Percentiles rank a stretch among this genome's conserved stretches.
Conservation (phyloP, 139 green algal species). For the Coccomyxa sp. region DNA sequence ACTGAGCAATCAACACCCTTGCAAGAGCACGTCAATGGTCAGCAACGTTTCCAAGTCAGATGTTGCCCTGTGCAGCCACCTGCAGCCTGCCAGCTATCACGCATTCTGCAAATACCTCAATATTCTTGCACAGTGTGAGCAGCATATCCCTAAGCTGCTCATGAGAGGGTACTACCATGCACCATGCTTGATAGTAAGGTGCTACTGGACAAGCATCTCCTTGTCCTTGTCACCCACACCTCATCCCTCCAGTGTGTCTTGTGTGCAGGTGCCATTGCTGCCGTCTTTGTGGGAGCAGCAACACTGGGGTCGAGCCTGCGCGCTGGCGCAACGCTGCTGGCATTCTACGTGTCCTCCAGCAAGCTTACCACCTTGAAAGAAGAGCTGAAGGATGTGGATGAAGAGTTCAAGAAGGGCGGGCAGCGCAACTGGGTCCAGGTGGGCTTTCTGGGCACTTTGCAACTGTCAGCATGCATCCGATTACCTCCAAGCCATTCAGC, state of each 20-base stretch:
- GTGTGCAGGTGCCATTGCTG: conserved; percentile 45
- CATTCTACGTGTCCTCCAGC: conserved; percentile 73
- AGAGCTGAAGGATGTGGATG: conserved; percentile 67
- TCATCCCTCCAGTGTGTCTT: not conserved
- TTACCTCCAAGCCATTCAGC: too few species aligned
- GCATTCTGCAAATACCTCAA: too few species aligned
- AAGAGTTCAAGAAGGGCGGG: conserved; percentile 65
- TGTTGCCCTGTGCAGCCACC: not conserved
- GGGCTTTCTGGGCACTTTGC: not conserved
- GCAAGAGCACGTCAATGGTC: too few species aligned
- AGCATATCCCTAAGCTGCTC: not conserved
- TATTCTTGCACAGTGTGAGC: not conserved
- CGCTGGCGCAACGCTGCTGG: conserved; percentile 65
- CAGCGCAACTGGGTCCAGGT: conserved; percentile 82
- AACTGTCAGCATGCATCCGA: too few species aligned
- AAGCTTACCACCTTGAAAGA: conserved; percentile 76
- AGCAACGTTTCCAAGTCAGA: conserved; percentile 24
- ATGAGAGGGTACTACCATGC: not conserved
- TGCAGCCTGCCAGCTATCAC: not conserved
- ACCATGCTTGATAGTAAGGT: not conserved
- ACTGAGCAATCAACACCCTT: not conserved
- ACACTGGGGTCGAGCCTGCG: conserved; percentile 59
- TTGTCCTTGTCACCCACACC: too few species aligned
- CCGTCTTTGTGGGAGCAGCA: conserved; percentile 53
- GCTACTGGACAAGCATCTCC: not conserved